Evolutionary conservation across 768 basidiomycete genomes (phyloP).

Genomic region (Serendipita vermifera): DNA sequence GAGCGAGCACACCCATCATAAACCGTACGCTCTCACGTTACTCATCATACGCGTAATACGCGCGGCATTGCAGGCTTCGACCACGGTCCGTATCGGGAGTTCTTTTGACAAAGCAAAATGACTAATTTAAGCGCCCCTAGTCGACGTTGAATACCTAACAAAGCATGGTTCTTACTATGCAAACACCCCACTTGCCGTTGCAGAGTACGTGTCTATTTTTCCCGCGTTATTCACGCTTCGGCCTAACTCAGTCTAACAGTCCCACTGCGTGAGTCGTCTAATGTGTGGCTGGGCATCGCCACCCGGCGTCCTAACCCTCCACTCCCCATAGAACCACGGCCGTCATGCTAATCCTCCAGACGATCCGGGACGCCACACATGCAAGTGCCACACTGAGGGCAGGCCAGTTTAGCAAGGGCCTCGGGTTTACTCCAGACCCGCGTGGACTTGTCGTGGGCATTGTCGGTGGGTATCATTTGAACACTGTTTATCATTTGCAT

Average conservation of each 20-base stretch:
- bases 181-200: slow-evolving; percentile 19
- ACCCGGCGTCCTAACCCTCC: neutral
- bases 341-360: slow-evolving; percentile 17
- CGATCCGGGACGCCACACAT: slow-evolving; percentile 16
- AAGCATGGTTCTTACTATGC: slow-evolving; percentile 17
- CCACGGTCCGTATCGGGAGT: slow-evolving; percentile 14
- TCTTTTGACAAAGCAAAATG: neutral
- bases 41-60: no score
- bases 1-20: no score
- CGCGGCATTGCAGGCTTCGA: slow-evolving; percentile 19
- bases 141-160: slow-evolving; percentile 25
- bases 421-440: slow-evolving; percentile 14
- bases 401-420: slow-evolving; percentile 15
- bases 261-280: slow-evolving; percentile 9
- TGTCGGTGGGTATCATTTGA: slow-evolving; percentile 17
- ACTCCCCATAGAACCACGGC: slow-evolving; percentile 12
- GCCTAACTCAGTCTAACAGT: slow-evolving; percentile 1
- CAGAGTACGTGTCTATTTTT: slow-evolving; percentile 13
- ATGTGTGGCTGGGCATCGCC: neutral
- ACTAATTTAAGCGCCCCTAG: slow-evolving; percentile 7
- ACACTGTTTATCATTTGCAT: neutral
- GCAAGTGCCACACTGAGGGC: slow-evolving; percentile 16
- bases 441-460: slow-evolving; percentile 21
- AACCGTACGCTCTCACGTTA: no score
- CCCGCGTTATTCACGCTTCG: neutral